Base-by-base conservation (phyloP, 2,329 filamentous ascomycete species). In the Claviceps spartinae region DNA sequence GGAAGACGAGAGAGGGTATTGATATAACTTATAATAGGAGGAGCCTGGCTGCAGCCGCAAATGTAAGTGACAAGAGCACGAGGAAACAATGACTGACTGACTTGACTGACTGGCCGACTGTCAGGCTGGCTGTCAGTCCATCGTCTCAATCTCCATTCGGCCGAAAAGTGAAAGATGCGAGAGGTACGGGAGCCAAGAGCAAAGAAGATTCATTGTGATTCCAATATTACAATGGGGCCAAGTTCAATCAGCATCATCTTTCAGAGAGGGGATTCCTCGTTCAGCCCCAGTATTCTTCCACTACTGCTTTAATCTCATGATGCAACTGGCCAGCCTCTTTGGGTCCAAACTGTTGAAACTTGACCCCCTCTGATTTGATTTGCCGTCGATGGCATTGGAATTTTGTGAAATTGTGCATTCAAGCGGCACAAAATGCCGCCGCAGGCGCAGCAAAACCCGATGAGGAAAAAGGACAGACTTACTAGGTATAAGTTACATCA, bases 11-110 rank as follows among this genome's bases (percentile, higher is more conserved):
- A 26, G 20, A 26, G 22, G 2, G 8, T 26, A 8, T 36, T 14
- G 3, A 48, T 24, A 43, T 43, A n/a, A n/a, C n/a, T n/a, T n/a
- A n/a, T n/a, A 36, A 36, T 13, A 49, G 26, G 48, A 49, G 48
- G 9, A 20, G 40, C n/a, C 40, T 9, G 18, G 30, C 36, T n/a
- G 47, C 18, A 40, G 36, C 11, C 7, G 47, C 24, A 26, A 34
- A n/a, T 49, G 47, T 40, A 49, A 49, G 47, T 42, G 47, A 41
- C 22, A 43, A 49, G 46, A 40, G 47, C 38, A 40, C 24, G 22
- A 43, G 24, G 30, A 42, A 26, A n/a, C 14, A 46, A 46, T 46
- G 26, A 47, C n/a, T 37, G 30, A n/a, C 13, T 43, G 20, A 13
- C 30, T 9, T 9, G 24, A 24, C 24, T 6, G 24, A 24, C 43